Base-by-base conservation (phyloP, 1,139 yeast genomes). In the Suhomyces guaymorum region DNA sequence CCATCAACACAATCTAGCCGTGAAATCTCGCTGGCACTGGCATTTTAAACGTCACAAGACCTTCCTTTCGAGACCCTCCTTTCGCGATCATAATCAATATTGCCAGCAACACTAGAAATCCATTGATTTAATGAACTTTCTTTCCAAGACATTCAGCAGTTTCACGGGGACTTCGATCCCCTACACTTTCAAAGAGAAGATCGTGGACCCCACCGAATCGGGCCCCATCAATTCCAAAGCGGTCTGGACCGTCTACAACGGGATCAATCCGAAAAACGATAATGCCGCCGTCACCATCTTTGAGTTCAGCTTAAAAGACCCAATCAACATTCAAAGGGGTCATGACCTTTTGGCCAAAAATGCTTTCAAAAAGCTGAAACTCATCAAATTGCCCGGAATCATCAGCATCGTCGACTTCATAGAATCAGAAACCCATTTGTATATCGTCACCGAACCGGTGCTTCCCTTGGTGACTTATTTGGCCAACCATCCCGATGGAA, bases 371-470 rank as follows among this genome's bases (percentile, higher is more conserved):
- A 84, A 81, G 52, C 68, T 83, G 45, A 82, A 86, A 52, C 66
- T 80, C 19, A 66, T 89, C 51, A 78, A 82, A 42, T 70, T 86
- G 18, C 98, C 98, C 0, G 95, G 95, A 1, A 73, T 89, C 14
- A 66, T 89, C 33, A 67, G 73, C 26, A 75, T 80, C 11, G 49
- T 86, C 9, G 97, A 90, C 46, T 77, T 84, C 21, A 70, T 80
- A 35, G 95, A 84, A 53, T 71, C 73, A 26, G 87, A 82, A 30
- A 63, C 70, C 15, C 61, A 59, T 29, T 61, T 85, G n/a, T 82
- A 83, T 48, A 70, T 90, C 17, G 72, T 89, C 7, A 84, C 96
- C 1, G 98, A 92, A 56, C 73, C 78, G 10, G 88, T 84, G 2
- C 51, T 54, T n/a, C 94, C 95, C 0, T 64, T 88, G 36, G 51